Conservation (phyloP, 139 green algal genomes). For the Picochlorum sp. region DNA sequence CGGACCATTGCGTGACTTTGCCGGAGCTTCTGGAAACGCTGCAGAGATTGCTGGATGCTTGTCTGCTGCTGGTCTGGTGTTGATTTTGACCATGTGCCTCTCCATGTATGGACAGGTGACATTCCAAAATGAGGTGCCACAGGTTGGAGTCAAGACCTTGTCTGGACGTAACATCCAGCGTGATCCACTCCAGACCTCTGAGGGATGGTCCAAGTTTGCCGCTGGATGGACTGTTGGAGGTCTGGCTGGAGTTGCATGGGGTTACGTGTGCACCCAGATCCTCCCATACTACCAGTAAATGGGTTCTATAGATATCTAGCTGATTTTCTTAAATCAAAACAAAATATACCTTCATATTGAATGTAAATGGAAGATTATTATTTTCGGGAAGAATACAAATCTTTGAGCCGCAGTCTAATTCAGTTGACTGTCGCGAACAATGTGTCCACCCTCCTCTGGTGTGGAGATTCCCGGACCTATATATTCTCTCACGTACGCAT, state of each 20-base stretch:
- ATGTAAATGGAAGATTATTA: too few species aligned
- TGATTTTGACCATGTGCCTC: conserved; percentile 84
- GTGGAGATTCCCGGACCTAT: too few species aligned
- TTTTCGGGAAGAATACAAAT: too few species aligned
- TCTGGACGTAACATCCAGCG: conserved; percentile 51
- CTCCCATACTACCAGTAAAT: conserved; percentile 72
- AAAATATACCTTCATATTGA: too few species aligned
- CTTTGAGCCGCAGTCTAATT: too few species aligned
- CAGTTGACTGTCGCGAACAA: too few species aligned
- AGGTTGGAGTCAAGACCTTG: conserved; percentile 87
- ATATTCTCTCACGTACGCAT: too few species aligned
- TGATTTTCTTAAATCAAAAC: too few species aligned
- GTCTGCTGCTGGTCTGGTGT: conserved; percentile 77
- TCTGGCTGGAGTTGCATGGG: conserved; percentile 82
- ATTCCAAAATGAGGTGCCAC: conserved; percentile 70
- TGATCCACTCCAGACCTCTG: conserved; percentile 54
- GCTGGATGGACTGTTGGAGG: conserved; percentile 84
- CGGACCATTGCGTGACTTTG: conserved; percentile 77
- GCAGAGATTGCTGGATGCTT: conserved; percentile 79
- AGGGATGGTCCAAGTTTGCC: conserved; percentile 81
- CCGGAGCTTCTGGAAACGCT: conserved; percentile 22
- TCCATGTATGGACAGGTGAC: conserved; percentile 81
- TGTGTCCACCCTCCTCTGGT: too few species aligned
- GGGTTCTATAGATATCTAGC: not conserved
- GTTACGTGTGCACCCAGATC: conserved; percentile 76